phyloP scores from a whole-genome alignment of 495 filamentous ascomycete species.

The Beverwykella pulmonaria region DNA sequence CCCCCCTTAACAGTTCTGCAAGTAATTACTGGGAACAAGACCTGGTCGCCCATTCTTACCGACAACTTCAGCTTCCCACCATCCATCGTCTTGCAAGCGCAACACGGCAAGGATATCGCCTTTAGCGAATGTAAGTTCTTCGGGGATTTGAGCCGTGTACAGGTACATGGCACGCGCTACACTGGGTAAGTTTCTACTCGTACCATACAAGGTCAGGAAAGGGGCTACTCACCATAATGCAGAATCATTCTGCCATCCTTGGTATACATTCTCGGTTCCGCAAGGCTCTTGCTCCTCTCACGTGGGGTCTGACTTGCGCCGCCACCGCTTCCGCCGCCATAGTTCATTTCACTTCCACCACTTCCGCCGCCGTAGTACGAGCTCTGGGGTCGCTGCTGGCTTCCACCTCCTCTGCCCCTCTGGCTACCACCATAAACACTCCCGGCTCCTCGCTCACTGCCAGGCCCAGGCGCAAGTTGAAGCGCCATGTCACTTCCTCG shows the following conservation, averaged over 20 bases:
- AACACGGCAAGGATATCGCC: slow-evolving; percentile 90
- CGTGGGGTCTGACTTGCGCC: slow-evolving; percentile 51
- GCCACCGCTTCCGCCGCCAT: slow-evolving; percentile 16
- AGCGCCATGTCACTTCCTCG: slow-evolving; percentile 70
- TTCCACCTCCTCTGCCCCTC: slow-evolving; percentile 22
- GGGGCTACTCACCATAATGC: slow-evolving; percentile 78
- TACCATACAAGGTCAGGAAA: background rate
- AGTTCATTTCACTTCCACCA: slow-evolving; percentile 39
- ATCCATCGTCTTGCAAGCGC: slow-evolving; percentile 93
- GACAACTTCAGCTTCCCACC: slow-evolving; percentile 98
- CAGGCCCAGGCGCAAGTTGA: slow-evolving; percentile 64
- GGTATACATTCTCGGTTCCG: slow-evolving; percentile 72
- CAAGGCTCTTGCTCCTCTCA: slow-evolving; percentile 80
- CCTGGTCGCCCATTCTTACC: slow-evolving; percentile 73
- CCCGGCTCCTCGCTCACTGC: slow-evolving; percentile 47
- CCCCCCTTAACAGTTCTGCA: slow-evolving; percentile 66
- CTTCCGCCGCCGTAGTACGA: slow-evolving; percentile 15
- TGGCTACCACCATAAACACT: slow-evolving; percentile 49
- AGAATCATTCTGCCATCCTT: slow-evolving; percentile 85
- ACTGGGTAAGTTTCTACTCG: slow-evolving; percentile 26
- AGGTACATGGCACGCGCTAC: slow-evolving; percentile 89
- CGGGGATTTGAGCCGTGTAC: slow-evolving; percentile 91
- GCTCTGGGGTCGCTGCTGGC: slow-evolving; percentile 4
- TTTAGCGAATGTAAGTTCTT: slow-evolving; percentile 91
- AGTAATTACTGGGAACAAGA: slow-evolving; percentile 95